Percentiles rank a stretch among this genome's conserved stretches.
Conservation (phyloP, 495 filamentous ascomycete genomes). For the Monascus purpureus region DNA sequence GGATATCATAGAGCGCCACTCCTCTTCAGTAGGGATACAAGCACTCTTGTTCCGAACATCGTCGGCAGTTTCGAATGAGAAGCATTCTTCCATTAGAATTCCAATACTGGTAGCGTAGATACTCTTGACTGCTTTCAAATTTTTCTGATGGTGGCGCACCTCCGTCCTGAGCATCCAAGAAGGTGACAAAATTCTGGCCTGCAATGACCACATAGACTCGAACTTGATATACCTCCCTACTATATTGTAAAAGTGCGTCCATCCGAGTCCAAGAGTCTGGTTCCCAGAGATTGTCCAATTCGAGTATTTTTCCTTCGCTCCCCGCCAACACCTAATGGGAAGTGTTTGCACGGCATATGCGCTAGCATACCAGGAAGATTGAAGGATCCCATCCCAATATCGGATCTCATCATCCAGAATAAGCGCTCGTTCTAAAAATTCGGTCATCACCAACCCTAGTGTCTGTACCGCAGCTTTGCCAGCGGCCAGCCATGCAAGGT, state of each 20-base stretch:
- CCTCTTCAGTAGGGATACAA: slow-evolving; percentile 26
- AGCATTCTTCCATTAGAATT: slow-evolving; percentile 67
- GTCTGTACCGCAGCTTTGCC: slow-evolving; percentile 77
- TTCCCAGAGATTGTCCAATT: slow-evolving; percentile 33
- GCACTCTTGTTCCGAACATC: slow-evolving; percentile 17
- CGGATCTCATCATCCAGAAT: slow-evolving; percentile 68
- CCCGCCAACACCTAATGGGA: slow-evolving; percentile 55
- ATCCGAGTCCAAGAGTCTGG: slow-evolving; percentile 24
- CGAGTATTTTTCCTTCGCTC: slow-evolving; percentile 45
- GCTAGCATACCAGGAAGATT: slow-evolving; percentile 53
- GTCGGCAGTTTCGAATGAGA: slow-evolving; percentile 42
- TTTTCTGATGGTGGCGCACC: slow-evolving; percentile 51
- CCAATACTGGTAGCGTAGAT: slow-evolving; percentile 78
- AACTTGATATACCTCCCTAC: slow-evolving; percentile 55
- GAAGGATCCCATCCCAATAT: slow-evolving; percentile 83
- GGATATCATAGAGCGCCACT: slow-evolving; percentile 60
- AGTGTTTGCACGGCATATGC: slow-evolving; percentile 74
- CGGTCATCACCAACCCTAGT: slow-evolving; percentile 61
- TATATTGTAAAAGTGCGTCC: slow-evolving; percentile 69
- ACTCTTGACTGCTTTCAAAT: slow-evolving; percentile 51
- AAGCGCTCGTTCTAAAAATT: slow-evolving; percentile 66
- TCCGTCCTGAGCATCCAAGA: slow-evolving; percentile 56
- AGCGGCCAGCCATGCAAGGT: slow-evolving; percentile 77
- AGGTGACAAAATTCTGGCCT: slow-evolving; percentile 47
- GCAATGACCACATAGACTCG: slow-evolving; percentile 43